Conservation (phyloP, 1,139 yeast species). For the Tardiomyces depauwii region DNA sequence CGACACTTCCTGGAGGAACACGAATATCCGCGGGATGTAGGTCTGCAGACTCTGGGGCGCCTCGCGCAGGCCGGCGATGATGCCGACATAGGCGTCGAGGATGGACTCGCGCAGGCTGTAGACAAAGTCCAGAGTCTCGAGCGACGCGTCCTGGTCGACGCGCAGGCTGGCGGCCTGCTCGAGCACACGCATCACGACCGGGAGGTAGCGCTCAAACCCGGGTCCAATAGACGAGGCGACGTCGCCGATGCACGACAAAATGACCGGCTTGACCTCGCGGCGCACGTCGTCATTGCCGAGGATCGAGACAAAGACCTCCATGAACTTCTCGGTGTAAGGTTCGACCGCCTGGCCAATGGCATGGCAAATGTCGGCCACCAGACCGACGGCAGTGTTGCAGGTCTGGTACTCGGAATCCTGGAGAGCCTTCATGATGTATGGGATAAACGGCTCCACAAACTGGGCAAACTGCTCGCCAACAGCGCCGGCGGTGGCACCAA, state of each 20-base stretch:
- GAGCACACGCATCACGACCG: constrained; percentile 66
- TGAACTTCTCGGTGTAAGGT: constrained; percentile 68
- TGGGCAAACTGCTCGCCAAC: constrained; percentile 57
- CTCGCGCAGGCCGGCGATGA: constrained; percentile 74
- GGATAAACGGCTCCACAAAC: constrained; percentile 74
- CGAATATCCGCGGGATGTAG: constrained; percentile 59
- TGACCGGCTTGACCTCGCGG: constrained; percentile 75
- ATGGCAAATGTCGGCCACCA: constrained; percentile 95
- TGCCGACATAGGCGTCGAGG: constrained; percentile 89
- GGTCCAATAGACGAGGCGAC: constrained; percentile 81
- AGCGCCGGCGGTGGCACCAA: constrained; percentile 81
- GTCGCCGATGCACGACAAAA: constrained; percentile 93
- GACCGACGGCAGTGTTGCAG: constrained; percentile 82
- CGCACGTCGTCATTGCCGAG: constrained; percentile 57
- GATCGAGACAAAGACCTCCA: constrained; percentile 69
- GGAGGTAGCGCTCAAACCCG: constrained; percentile 62
- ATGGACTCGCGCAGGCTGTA: constrained; percentile 71
- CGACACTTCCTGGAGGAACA: constrained; percentile 50
- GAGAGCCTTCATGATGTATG: constrained; percentile 67
- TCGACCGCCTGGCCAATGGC: constrained; percentile 65
- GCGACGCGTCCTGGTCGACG: constrained; percentile 42
- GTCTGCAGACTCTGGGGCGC: constrained; percentile 56
- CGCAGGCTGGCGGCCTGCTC: constrained; percentile 42
- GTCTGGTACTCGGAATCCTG: constrained; percentile 75
- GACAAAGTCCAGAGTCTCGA: constrained; percentile 71